These are phyloP conservation scores for Selenicereus undatus DNA, from an alignment of 148 eudicot genomes.

Conservation along the genomic window DNA sequence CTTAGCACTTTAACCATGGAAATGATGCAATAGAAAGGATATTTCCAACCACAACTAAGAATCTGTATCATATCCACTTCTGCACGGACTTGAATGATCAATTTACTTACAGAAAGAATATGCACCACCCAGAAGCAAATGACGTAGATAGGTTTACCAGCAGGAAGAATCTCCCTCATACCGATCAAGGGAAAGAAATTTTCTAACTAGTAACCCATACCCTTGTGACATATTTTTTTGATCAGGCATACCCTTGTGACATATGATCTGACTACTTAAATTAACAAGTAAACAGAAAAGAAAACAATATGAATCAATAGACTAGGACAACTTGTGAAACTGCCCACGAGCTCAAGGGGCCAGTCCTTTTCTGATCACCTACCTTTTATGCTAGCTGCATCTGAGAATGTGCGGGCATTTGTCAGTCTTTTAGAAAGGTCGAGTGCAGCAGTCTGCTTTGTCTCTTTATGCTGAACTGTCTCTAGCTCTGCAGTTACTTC, in stretches of 20 bases:
- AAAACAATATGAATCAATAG: background rate
- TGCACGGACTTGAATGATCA: background rate
- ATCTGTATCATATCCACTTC: background rate
- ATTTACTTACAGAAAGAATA: background rate
- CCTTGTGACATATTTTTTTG: no score
- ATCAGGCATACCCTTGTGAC: no score
- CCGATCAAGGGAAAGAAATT: background rate
- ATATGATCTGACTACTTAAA: no score
- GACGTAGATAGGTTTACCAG: background rate
- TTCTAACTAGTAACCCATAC: background rate
- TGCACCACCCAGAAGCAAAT: background rate
- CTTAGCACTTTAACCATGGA: background rate
- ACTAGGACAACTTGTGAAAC: background rate
- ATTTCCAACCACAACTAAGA: background rate
- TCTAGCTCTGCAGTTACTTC: constrained; percentile 56
- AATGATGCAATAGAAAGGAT: background rate
- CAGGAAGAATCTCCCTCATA: background rate
- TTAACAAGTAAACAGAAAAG: no score
- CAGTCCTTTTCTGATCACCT: background rate
- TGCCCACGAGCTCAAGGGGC: background rate
- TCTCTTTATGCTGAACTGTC: constrained; percentile 53
- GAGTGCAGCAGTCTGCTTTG: constrained; percentile 71
- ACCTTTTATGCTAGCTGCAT: constrained; percentile 75
- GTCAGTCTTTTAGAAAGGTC: constrained; percentile 73
- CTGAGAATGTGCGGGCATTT: constrained; percentile 51